Evolutionary conservation across 331 rosid genomes (phyloP).

Genomic region (Telfairia occidentalis): DNA sequence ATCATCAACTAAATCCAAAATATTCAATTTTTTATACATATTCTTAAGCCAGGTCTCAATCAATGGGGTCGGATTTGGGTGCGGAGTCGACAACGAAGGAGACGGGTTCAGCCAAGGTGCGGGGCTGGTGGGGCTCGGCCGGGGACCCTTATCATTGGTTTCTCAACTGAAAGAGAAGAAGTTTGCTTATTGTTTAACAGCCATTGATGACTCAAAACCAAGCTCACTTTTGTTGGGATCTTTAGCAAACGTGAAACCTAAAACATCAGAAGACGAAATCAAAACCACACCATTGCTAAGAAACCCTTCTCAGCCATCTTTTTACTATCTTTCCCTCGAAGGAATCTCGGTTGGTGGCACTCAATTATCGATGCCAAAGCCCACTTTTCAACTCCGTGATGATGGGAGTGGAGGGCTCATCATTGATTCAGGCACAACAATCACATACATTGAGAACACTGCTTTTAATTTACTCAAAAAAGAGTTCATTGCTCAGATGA

Average conservation of each 20-base stretch:
- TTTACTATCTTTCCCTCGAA: constrained; percentile 64
- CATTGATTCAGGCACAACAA: constrained; percentile 88
- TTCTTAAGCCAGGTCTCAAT: constrained; percentile 15
- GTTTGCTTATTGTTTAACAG: constrained; percentile 68
- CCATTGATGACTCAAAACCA: constrained; percentile 39
- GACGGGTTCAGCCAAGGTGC: constrained; percentile 69
- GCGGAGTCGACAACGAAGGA: constrained; percentile 74
- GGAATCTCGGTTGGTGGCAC: constrained; percentile 67
- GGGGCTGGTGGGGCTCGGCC: constrained; percentile 73
- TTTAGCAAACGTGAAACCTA: constrained; percentile 17
- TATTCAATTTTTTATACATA: neutral
- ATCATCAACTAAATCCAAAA: neutral
- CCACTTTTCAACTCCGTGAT: constrained; percentile 38
- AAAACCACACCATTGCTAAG: constrained; percentile 45
- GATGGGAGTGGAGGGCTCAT: constrained; percentile 82
- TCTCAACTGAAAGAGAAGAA: constrained; percentile 56
- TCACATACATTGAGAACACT: constrained; percentile 37
- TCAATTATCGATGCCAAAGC: constrained; percentile 25
- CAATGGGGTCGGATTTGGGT: constrained; percentile 56
- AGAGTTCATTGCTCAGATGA: constrained; percentile 46
- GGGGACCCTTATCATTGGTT: constrained; percentile 75
- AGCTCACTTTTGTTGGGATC: constrained; percentile 67
- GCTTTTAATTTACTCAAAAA: constrained; percentile 33
- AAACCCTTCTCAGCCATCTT: constrained; percentile 66
- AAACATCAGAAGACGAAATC: neutral